Conservation (phyloP, 257 asterid genomes). For the Echites panduratus region DNA sequence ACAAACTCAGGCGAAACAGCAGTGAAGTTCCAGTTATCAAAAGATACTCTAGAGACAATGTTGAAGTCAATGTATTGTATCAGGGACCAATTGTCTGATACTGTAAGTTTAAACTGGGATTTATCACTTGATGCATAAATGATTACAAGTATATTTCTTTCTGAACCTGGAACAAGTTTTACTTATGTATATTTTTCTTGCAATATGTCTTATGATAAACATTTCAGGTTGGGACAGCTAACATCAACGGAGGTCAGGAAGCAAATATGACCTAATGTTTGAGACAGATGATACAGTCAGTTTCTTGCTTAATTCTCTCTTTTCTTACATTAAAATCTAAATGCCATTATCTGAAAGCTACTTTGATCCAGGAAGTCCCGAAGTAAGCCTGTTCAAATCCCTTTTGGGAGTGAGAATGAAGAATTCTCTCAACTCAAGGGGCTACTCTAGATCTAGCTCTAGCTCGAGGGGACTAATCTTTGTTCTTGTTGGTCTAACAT, state of each 20-base stretch:
- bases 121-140: neutral
- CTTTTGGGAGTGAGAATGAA: no score
- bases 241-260: neutral
- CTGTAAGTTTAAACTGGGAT: slow-evolving; percentile 20
- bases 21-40: slow-evolving; percentile 44
- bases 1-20: slow-evolving; percentile 28
- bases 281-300: neutral
- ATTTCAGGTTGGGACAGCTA: neutral
- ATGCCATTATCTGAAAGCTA: no score
- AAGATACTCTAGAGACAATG: slow-evolving; percentile 57
- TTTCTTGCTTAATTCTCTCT: neutral
- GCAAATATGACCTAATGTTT: neutral
- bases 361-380: neutral
- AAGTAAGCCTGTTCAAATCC: no score
- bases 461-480: neutral
- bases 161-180: neutral
- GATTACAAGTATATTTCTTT: neutral
- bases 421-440: neutral
- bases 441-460: neutral
- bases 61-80: slow-evolving; percentile 52
- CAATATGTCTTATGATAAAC: no score
- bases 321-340: no score
- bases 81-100: slow-evolving; percentile 35
- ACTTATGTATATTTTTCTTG: neutral
- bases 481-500: neutral